Percentiles rank a stretch among this genome's conserved stretches.
These are phyloP conservation scores for Heteromeles arbutifolia DNA, from an alignment of 306 rosid genomes.

Conservation along the genomic window DNA sequence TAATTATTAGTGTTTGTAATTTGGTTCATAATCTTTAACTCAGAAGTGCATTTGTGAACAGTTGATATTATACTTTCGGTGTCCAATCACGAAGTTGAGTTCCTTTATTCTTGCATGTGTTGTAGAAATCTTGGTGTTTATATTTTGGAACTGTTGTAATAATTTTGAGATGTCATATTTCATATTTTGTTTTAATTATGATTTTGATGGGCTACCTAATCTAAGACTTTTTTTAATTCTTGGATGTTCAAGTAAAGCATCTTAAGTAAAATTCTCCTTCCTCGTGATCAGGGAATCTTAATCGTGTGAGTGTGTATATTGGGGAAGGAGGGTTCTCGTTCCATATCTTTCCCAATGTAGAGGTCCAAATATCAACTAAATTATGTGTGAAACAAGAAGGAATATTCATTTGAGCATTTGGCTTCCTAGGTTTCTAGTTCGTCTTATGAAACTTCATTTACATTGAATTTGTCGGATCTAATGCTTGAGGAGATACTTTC, in stretches of 20 bases:
- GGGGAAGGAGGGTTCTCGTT: not conserved
- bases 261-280: not conserved
- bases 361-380: not conserved
- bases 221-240: not conserved
- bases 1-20: too few species aligned
- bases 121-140: not conserved
- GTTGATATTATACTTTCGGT: not conserved
- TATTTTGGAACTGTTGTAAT: not conserved
- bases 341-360: not conserved
- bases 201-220: not conserved
- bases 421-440: not conserved
- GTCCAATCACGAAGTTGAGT: constrained; percentile 1
- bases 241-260: not conserved
- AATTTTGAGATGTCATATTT: not conserved
- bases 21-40: too few species aligned
- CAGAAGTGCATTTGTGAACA: too few species aligned
- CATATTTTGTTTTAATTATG: not conserved
- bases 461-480: not conserved
- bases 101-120: not conserved
- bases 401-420: not conserved
- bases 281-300: not conserved
- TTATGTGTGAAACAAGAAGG: not conserved
- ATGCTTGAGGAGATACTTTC: not conserved
- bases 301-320: not conserved
- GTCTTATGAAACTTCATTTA: not conserved